Base-by-base conservation (phyloP, 2,329 filamentous ascomycete species). In the Aureobasidium musti region DNA sequence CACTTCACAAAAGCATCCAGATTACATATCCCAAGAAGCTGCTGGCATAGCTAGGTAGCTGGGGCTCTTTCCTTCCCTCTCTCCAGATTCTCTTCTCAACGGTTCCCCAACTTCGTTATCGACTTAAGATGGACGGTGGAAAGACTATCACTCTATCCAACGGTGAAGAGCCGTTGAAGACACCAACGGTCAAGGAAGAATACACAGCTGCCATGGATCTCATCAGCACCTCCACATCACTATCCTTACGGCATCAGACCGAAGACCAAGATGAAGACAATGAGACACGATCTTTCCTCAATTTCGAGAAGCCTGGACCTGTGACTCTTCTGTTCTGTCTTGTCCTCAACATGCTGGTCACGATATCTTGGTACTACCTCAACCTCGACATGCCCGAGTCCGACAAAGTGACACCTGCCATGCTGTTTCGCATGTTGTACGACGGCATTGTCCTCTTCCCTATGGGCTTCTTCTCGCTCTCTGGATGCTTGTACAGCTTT, bases 301-400 rank as follows among this genome's bases (percentile, higher is more conserved):
- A 61, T n/a, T 52, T 63, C 11, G 19, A 30, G 5, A 45, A 63
- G 13, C 59, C 59, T 35, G 59, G 61, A 8, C 37, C 61, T 19
- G 26, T n/a, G 13, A 43, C 26, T 13, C 21, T 64, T 11, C 19
- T 43, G 23, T 37, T 45, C 21, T 64, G 35, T 43, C 61, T 64
- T 1, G 5, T 45, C 19, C 35, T 54, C 28, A 64, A 64, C 39
- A 43, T 64, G 23, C 11, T 43, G 23, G 61, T 54, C 21, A 64
- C 61, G 26, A n/a, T 41, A n/a, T 43, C 39, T 33, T 64, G 61
- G 61, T 64, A 64, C 39, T 37, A 45, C 10, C 23, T 64, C 61
- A 54, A 64, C 39, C 11, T 64, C 49, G 49, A 61, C 41, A 23
- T 49, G 3, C 13, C 43, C 30, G 21, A 14, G 6, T 3, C 45